Percentiles rank a stretch among this genome's conserved stretches.
Conservation (phyloP, 441 rosid species). For the Gossypium trilobum region DNA sequence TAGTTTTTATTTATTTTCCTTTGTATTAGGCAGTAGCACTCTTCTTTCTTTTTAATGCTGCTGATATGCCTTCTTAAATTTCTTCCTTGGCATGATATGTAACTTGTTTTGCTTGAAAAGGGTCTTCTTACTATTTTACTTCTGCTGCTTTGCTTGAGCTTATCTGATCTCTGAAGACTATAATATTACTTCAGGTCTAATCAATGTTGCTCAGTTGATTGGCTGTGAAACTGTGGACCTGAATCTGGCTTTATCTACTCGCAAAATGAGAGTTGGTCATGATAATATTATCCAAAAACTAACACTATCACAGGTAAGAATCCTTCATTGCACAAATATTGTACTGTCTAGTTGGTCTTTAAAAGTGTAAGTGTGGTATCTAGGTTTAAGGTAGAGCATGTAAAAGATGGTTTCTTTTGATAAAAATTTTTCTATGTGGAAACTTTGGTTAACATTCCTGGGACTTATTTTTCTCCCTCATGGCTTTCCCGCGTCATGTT, state of each 20-base stretch:
- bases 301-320: conserved; percentile 73
- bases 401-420: not conserved
- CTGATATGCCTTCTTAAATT: not conserved
- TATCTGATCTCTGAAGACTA: conserved; percentile 7
- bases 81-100: not conserved
- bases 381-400: not conserved
- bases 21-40: not conserved
- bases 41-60: not conserved
- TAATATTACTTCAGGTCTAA: conserved; percentile 46
- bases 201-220: conserved; percentile 67
- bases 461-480: not conserved
- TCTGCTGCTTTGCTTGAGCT: conserved; percentile 6
- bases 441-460: not conserved
- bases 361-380: not conserved
- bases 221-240: conserved; percentile 66
- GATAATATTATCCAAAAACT: conserved; percentile 85
- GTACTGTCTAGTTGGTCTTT: not conserved
- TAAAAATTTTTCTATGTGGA: not conserved
- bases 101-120: not conserved
- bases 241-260: conserved; percentile 72
- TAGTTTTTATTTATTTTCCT: not conserved
- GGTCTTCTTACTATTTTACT: not conserved
- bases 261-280: conserved; percentile 90
- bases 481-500: not conserved
- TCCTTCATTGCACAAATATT: not conserved